Evolutionary conservation across 768 basidiomycete genomes (phyloP), one percentile per base, ranked within the genome.

Genomic region (Chlorophyllum brunneum): DNA sequence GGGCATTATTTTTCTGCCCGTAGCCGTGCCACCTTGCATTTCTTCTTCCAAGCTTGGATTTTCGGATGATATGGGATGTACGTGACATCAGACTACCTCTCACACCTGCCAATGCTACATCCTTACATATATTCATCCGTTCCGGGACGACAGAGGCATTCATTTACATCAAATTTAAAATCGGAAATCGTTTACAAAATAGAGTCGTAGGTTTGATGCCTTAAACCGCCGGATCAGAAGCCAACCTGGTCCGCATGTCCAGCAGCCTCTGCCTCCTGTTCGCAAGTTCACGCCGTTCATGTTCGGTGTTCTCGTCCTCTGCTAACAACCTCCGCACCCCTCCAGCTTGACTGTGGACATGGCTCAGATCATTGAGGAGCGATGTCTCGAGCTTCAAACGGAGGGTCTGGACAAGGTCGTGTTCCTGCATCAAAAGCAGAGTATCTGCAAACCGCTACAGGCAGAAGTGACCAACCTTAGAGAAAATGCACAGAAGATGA

Each of bases 381-480:
- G 59, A 63, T 18, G 61, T 53, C 7, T 71, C 70, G 34, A 80
- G 56, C 16, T 53, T 62, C 0, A 63, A 55, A 0, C 67, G 69
- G 10, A 80, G 64, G 8, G 66, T 61, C 31, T 72, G 68, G 39
- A 79, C 69, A 26, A 82, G 65, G 6, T 67, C 61, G 18, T 69
- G 71, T 53, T 80, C 77, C 30, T 81, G 80, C 37, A 65, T 68
- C 7, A 76, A 60, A 1, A 83, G 81, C 18, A 83, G 45, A 33
- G 74, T 65, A 53, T 85, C 84, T 30, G 81, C 72, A 56, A 81
- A 67, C 8, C 81, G 76, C 83, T 85, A 23, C 15, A 39, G 26
- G 10, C 11, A 30, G 18, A 3, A 33, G n/a, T 34, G 3, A 18
- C 39, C 24, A 41, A 18, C 10, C 8, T 5, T 24, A 11, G 13